Base-by-base conservation (phyloP, 208 protist species). In the Trypanosoma mega region DNA sequence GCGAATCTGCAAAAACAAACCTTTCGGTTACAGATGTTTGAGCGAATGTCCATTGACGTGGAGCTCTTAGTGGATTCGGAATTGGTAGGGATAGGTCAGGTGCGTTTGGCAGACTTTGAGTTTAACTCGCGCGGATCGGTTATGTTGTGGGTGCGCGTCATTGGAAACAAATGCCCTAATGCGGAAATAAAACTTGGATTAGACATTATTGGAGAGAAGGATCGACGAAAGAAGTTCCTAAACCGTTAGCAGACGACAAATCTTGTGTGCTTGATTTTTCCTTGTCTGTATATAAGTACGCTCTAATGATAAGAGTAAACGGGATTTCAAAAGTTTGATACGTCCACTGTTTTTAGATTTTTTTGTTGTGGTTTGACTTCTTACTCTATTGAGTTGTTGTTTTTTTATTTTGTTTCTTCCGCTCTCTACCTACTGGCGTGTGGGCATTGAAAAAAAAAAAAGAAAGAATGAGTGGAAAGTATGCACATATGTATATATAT, bases 151-250 rank as follows among this genome's bases (percentile, higher is more conserved):
- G 37, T 71, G 0, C 54, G 56, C 30, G 8, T 59, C 1, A 21
- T 12, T 1, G 39, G 56, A 26, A 31, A 41, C 27, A 31, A 31
- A 8, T 39, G n/a, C 3, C 11, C 34, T 24, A 26, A 58, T 37
- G 64, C 48, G n/a, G 48, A 64, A 20, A 37, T 71, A 7, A 64
- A 59, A 30, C 29, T 71, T 8, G 29, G 26, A 1, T 9, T 71
- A 20, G 56, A 56, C 48, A 1, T 64, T 1, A 3, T 57, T 12
- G 29, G 37, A 3, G 64, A 64, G 0, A 71, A 53, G 49, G 39
- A 63, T 16, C 31, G 26, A 8, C 31, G 31, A 14, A 43, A 34
- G 39, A 57, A 50, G 16, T 2, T 23, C 12, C 6, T 12, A 26
- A 41, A 16, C 12, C 18, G 31, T 34, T 53, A 24, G 9, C 8